A percentile compares a stretch with the other conserved stretches of the same genome.
Conservation (phyloP, 208 protist genomes). For the Acanthamoeba royreba region DNA sequence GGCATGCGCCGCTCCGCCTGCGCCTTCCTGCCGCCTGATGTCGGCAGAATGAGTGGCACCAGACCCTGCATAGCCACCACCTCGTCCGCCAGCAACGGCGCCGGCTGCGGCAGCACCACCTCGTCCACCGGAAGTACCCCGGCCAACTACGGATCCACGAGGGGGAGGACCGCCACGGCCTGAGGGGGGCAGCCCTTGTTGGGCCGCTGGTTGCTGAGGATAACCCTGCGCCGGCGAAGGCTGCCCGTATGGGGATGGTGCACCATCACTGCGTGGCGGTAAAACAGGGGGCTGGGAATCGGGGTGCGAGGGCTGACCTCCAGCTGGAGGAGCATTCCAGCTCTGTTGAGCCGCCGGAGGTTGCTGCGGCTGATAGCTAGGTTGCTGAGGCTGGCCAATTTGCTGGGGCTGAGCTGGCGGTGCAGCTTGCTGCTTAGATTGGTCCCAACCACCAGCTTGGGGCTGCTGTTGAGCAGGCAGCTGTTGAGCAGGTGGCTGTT, state of each 20-base stretch:
- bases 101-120: neutral
- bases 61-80: neutral
- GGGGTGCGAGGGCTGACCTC: neutral
- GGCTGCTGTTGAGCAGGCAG: neutral
- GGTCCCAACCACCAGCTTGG: neutral
- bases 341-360: neutral
- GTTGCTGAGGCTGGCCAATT: neutral
- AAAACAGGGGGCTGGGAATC: neutral
- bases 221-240: neutral
- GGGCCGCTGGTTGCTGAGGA: neutral
- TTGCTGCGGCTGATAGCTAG: too few relatives aligned
- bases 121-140: neutral
- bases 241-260: neutral
- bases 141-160: neutral
- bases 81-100: neutral
- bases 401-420: neutral
- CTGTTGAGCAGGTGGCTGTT: neutral
- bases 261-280: neutral
- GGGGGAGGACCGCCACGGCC: neutral
- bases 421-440: neutral
- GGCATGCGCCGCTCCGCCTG: neutral
- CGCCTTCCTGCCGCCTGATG: neutral
- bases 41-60: neutral
- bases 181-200: neutral
- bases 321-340: neutral